Evolutionary conservation across 2,329 filamentous ascomycete species (phyloP), one percentile per base, ranked within the genome.

Genomic region (Exophiala oligosperma): DNA sequence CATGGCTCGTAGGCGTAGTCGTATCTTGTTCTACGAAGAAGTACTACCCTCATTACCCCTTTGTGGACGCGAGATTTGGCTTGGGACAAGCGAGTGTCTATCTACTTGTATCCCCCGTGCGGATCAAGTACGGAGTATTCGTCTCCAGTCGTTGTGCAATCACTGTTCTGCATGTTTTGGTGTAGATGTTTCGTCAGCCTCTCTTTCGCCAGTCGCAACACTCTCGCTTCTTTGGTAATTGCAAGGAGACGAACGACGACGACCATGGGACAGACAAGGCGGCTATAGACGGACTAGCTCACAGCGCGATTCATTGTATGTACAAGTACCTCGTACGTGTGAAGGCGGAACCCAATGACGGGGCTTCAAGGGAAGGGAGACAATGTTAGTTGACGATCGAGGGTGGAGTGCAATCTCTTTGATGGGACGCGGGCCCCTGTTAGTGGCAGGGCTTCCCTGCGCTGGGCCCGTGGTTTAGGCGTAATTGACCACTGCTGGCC

Each of bases 351-450:
- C 28, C 59, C 55, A 61, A 61, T 61, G 48, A 41, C 54, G 49
- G 37, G 17, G 46, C 32, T 14, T 32, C 35, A 54, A 52, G 51
- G 32, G 48, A 43, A 35, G 37, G 17, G 49, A 29, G 46, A 49
- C 47, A 56, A 47, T 57, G 48, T 57, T 61, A 59, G 59, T 47
- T 32, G 59, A 24, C 44, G 56, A 61, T 61, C 55, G 49, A 59
- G 35, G 24, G 56, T 61, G 59, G 59, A 48, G 59, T 44, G 52
- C 52, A 58, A 59, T 61, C 54, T 59, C 56, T 53, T 61, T 58
- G 44, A 53, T 46, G 52, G 53, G 56, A 54, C 46, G 43, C 44
- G 38, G 52, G 40, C 59, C 54, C 26, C 29, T 46, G 50, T n/a
- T 38, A 46, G 49, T 21, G 37, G 38, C 46, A 47, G 38, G 54